Percentiles rank a stretch among this genome's conserved stretches.
Conservation (phyloP, 768 basidiomycete genomes). For the Suillus lakei region DNA sequence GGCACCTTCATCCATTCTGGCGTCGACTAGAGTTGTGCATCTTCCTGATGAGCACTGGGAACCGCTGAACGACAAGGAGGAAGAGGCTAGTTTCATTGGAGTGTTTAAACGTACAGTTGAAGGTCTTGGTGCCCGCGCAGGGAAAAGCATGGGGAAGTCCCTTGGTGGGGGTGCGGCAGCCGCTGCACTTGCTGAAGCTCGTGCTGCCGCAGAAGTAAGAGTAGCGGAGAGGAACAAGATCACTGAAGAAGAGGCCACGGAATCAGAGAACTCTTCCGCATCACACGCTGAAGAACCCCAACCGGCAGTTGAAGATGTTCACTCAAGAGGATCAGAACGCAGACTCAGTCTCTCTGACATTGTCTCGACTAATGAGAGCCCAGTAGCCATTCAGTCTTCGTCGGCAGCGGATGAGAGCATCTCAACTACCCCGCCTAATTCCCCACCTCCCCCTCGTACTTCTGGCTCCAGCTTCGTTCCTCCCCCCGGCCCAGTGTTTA, state of each 20-base stretch:
- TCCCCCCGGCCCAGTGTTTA: constrained; percentile 59
- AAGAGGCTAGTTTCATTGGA: constrained; percentile 59
- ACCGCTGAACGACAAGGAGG: constrained; percentile 21
- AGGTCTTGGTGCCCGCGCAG: constrained; percentile 60
- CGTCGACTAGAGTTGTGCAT: constrained; percentile 7
- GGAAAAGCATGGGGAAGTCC: constrained; percentile 66
- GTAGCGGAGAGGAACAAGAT: constrained; percentile 67
- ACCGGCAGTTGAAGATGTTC: constrained; percentile 13
- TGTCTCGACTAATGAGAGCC: constrained; percentile 44
- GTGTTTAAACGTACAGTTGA: constrained; percentile 75
- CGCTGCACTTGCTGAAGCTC: constrained; percentile 68
- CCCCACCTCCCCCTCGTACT: constrained; percentile 46
- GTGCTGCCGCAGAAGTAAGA: constrained; percentile 66
- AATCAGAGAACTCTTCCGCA: constrained; percentile 31
- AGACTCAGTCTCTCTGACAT: constrained; percentile 68
- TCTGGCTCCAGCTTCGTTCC: constrained; percentile 32
- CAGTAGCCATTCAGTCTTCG: constrained; percentile 23
- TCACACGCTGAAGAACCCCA: constrained; percentile 9
- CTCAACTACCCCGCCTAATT: constrained; percentile 62
- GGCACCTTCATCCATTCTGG: background rate
- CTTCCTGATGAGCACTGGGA: constrained; percentile 22
- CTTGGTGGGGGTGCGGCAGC: constrained; percentile 58
- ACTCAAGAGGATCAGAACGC: constrained; percentile 24
- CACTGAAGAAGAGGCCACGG: constrained; percentile 33
- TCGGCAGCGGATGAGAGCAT: constrained; percentile 39